phyloP scores from a whole-genome alignment of 768 basidiomycete species.

The Tremella mesenterica region DNA sequence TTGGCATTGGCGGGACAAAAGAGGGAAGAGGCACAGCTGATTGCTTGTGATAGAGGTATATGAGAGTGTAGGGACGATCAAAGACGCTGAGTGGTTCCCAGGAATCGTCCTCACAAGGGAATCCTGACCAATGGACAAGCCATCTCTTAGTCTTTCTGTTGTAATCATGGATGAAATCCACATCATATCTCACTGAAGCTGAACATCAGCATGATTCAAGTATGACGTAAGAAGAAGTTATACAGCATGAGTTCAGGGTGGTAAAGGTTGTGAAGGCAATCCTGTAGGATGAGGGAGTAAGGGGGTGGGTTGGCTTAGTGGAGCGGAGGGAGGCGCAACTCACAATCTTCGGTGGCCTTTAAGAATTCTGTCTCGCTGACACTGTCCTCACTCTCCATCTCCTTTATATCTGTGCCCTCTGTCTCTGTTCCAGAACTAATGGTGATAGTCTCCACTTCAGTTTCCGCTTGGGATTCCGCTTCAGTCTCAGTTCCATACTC shows the following conservation, averaged over 20 bases:
- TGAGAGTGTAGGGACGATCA: background rate
- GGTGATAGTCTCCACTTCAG: no score
- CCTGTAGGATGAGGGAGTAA: background rate
- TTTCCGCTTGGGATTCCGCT: no score
- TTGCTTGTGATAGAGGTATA: background rate
- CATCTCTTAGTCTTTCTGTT: background rate
- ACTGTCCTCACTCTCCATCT: no score
- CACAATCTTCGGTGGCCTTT: background rate
- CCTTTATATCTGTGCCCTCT: no score
- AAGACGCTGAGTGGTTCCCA: background rate
- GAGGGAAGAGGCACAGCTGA: background rate
- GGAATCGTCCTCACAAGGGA: background rate
- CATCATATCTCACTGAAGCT: background rate
- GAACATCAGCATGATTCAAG: background rate
- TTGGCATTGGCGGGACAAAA: background rate
- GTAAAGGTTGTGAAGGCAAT: background rate
- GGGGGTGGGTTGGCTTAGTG: background rate
- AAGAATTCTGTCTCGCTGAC: background rate
- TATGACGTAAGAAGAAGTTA: background rate
- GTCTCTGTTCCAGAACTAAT: no score
- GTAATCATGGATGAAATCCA: background rate
- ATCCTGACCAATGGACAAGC: background rate
- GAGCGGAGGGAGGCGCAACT: background rate
- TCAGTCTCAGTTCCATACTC: no score
- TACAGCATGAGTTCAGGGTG: no score